Conservation (phyloP, 1,284 basidiomycete species). For the Trichosporon sp. region DNA sequence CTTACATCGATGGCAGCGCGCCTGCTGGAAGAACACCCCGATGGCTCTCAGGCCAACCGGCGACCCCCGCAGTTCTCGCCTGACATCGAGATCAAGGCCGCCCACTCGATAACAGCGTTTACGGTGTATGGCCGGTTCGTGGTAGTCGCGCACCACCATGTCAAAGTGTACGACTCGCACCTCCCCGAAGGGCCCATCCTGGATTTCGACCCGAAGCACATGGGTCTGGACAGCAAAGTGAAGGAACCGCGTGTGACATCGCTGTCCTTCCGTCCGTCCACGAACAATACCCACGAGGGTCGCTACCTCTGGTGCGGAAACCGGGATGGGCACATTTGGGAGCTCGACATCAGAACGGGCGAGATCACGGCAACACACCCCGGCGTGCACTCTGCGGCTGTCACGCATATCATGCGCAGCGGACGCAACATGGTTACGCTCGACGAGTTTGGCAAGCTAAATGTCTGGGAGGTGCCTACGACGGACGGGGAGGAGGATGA, state of each 20-base stretch:
- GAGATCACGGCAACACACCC: conserved; percentile 64
- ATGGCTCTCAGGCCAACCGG: conserved; percentile 77
- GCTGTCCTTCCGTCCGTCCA: conserved; percentile 71
- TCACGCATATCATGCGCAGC: conserved; percentile 73
- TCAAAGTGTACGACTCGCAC: conserved; percentile 63
- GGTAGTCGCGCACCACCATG: conserved; percentile 66
- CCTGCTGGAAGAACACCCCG: conserved; percentile 70
- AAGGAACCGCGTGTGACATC: conserved; percentile 73
- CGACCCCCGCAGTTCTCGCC: conserved; percentile 65
- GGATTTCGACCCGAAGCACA: conserved; percentile 65
- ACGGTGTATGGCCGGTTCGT: conserved; percentile 67
- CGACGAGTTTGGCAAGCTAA: conserved; percentile 79
- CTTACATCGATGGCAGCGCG: conserved; percentile 41
- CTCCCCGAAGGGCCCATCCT: conserved; percentile 55
- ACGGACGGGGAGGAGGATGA: conserved; percentile 33
- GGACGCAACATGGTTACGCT: conserved; percentile 71
- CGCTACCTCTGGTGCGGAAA: conserved; percentile 79
- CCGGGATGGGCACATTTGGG: conserved; percentile 81
- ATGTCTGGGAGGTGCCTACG: conserved; percentile 64
- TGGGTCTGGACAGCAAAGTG: conserved; percentile 61
- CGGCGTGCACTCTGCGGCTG: conserved; percentile 66
- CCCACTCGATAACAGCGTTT: conserved; percentile 60
- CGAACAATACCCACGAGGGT: conserved; percentile 57
- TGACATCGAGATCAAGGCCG: conserved; percentile 43
- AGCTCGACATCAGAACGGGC: conserved; percentile 71